Conservation (phyloP, 2,329 filamentous ascomycete genomes). For the Zymoseptoria tritici region DNA sequence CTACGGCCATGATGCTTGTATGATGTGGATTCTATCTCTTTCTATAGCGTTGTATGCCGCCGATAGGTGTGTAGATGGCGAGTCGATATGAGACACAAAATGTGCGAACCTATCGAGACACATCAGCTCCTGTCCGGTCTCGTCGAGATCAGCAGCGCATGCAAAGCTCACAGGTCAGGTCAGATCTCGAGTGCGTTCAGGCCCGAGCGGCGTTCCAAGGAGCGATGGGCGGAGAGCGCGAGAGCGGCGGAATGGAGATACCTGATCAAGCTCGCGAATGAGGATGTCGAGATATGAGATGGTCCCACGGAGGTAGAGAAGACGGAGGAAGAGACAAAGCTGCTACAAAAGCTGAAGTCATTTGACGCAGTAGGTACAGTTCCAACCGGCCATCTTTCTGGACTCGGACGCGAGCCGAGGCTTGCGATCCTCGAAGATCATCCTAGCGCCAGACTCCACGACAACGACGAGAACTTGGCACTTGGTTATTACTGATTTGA, state of each 20-base stretch:
- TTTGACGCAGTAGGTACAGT: background rate
- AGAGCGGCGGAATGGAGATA: background rate
- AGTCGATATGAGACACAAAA: background rate
- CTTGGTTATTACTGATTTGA: background rate
- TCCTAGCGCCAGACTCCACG: background rate
- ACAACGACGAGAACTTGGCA: background rate
- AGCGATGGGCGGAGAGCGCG: background rate
- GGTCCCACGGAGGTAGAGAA: background rate
- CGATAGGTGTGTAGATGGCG: background rate
- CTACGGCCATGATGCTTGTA: constrained; percentile 1
- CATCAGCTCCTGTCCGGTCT: background rate
- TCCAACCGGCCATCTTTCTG: background rate
- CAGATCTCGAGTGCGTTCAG: background rate
- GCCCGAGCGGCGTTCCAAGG: background rate
- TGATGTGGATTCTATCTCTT: background rate
- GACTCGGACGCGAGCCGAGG: background rate
- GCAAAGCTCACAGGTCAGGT: background rate
- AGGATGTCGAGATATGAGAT: background rate
- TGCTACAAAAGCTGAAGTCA: background rate
- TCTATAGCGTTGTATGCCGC: background rate
- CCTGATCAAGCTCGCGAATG: background rate
- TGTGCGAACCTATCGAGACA: background rate
- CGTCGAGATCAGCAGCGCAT: background rate
- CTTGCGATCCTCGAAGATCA: background rate
- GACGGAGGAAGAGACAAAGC: background rate